phyloP scores from a whole-genome alignment of 768 basidiomycete species.

The Pisolithus tinctorius region DNA sequence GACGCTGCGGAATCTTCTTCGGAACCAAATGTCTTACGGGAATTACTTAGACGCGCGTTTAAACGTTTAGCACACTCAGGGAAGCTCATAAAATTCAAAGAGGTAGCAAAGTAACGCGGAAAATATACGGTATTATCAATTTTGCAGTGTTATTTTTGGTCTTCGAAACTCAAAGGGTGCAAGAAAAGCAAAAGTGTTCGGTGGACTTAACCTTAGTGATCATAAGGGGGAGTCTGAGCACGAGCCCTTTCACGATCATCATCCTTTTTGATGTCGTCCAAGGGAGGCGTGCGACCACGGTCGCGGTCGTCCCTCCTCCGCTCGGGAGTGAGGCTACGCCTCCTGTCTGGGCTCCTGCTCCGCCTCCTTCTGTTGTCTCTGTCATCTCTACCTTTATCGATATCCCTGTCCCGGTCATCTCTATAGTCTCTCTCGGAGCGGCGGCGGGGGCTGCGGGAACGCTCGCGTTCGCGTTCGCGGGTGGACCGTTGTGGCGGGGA shows the following conservation, averaged over 20 bases:
- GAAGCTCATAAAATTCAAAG: neutral
- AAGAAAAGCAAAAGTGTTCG: neutral
- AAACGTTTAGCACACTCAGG: no score
- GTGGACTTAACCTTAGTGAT: conserved; percentile 31
- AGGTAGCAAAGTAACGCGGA: neutral
- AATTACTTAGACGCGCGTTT: no score
- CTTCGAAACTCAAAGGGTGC: neutral
- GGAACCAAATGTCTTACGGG: no score
- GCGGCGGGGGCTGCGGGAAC: conserved; percentile 48
- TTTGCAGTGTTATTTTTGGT: neutral
- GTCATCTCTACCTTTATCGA: conserved; percentile 38
- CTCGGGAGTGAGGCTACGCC: conserved; percentile 40
- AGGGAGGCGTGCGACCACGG: conserved; percentile 39
- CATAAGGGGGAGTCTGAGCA: conserved; percentile 54
- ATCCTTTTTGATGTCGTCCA: conserved; percentile 36
- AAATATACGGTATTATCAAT: neutral
- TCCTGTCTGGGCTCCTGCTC: conserved; percentile 43
- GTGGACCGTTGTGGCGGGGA: conserved; percentile 34
- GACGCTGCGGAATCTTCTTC: no score
- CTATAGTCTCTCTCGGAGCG: conserved; percentile 27
- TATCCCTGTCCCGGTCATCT: conserved; percentile 31
- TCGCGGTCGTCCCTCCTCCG: conserved; percentile 38
- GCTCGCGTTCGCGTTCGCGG: conserved; percentile 34
- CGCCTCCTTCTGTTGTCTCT: conserved; percentile 36
- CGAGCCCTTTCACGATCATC: conserved; percentile 42